Evolutionary conservation across 73 alveolate species (phyloP), one percentile per base, ranked within the genome.

Genomic region (Paramecium primaurelia): DNA sequence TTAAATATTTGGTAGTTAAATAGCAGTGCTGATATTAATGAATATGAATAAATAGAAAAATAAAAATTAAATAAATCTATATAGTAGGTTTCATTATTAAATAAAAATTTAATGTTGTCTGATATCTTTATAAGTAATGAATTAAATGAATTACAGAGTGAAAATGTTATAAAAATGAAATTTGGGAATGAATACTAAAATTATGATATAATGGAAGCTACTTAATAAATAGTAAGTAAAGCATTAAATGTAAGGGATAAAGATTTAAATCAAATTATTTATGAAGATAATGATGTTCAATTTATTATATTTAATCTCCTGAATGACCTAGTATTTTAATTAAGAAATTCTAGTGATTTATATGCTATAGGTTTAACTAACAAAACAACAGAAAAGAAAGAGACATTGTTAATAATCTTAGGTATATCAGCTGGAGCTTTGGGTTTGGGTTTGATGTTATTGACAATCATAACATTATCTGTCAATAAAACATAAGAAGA

Each of bases 401-500:
- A 80, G 18, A 49, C 54, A n/a, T 80, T 80, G 11, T 42, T 22
- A 28, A 9, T 80, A 11, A 49, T 80, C 22, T 22, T 80, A 42
- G 91, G 91, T 7, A 42, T 80, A 20, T 80, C 91, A 20, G 91
- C 91, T 11, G 91, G 91, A 42, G 91, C 91, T 0, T 28, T 80
- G 3, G 91, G 91, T 9, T n/a, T 80, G 2, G 91, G 91, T 2
- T 40, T 80, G 8, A 4, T 80, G 5, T 8, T 80, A 26, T 49
- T 80, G 49, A 26, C 73, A 12, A 20, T 80, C 14, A 42, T 47
- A 26, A 22, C 37, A 11, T 12, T 80, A 10, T 80, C 47, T 6
- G 94, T 89, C 20, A 89, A 73, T 49, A 68, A 83, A 89, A 89
- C 44, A 18, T 12, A 83, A 47, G 94, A 89, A 36, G 90, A 68